phyloP scores from a whole-genome alignment of 331 rosid genomes.

The Arachis monticola region DNA sequence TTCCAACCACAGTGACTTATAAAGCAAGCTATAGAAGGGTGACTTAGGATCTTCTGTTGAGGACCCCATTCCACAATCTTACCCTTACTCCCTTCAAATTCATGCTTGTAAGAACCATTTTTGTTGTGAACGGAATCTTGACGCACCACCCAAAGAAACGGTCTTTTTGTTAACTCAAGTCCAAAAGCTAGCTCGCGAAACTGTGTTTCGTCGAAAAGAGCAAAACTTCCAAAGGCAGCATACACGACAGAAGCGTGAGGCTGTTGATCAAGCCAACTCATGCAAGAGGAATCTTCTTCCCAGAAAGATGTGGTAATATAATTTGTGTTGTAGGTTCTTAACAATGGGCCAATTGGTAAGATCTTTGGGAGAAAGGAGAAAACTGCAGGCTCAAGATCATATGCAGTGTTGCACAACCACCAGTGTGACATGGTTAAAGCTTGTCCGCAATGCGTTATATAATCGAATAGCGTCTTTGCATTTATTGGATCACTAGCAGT shows the following conservation, averaged over 20 bases:
- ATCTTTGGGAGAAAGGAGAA: neutral
- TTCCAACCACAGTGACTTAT: neutral
- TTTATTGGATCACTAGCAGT: no score
- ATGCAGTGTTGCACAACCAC: neutral
- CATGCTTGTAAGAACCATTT: neutral
- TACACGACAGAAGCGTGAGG: neutral
- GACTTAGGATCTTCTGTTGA: neutral
- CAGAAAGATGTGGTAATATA: neutral
- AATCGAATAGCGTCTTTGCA: no score
- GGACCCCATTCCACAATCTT: neutral
- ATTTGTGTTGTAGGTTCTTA: no score
- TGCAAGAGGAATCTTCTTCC: neutral
- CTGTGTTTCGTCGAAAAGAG: neutral
- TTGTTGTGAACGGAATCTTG: neutral
- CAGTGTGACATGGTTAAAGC: neutral
- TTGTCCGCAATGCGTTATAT: neutral
- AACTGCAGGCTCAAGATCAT: neutral
- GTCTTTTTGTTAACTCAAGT: neutral
- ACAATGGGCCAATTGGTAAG: neutral
- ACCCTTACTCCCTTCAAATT: neutral
- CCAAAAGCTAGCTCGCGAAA: neutral
- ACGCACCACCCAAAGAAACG: neutral
- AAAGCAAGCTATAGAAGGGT: neutral
- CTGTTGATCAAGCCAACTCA: neutral
- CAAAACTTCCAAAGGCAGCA: neutral